Conservation (phyloP, 345 rosid genomes). For the Populus alba region DNA sequence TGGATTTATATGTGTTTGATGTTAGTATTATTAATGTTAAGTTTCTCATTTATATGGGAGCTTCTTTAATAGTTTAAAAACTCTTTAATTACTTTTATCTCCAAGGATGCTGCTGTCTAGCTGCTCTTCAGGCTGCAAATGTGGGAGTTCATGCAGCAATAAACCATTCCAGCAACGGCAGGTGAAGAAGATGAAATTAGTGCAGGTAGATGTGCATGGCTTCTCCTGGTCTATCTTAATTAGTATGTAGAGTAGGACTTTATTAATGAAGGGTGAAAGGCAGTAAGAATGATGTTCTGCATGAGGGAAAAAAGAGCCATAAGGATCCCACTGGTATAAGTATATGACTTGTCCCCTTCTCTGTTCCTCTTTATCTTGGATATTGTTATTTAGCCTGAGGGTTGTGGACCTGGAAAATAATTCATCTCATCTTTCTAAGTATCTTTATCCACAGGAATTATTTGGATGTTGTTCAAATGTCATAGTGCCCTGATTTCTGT, state of each 20-base stretch:
- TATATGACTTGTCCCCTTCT: background rate
- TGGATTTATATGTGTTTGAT: background rate
- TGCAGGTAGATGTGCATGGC: slow-evolving; percentile 52
- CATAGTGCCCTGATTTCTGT: slow-evolving; percentile 9
- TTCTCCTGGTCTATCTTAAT: slow-evolving; percentile 13
- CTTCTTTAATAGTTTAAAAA: background rate
- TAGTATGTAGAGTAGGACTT: background rate
- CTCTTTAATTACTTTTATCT: background rate
- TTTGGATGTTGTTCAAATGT: background rate
- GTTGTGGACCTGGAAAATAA: background rate
- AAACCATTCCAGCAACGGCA: slow-evolving; percentile 92
- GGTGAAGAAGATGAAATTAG: slow-evolving; percentile 80
- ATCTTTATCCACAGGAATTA: background rate
- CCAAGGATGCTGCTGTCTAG: slow-evolving; percentile 86
- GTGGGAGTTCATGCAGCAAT: slow-evolving; percentile 75
- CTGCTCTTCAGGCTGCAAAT: slow-evolving; percentile 92
- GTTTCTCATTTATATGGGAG: background rate
- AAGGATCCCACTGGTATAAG: background rate
- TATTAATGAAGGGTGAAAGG: background rate
- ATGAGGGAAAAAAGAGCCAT: background rate
- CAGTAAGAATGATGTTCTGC: background rate
- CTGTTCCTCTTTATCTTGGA: background rate
- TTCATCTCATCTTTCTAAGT: background rate
- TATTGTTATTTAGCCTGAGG: background rate
- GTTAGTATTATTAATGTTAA: background rate